phyloP scores from a whole-genome alignment of 805 yeast species.

The Schwanniomyces sp. region DNA sequence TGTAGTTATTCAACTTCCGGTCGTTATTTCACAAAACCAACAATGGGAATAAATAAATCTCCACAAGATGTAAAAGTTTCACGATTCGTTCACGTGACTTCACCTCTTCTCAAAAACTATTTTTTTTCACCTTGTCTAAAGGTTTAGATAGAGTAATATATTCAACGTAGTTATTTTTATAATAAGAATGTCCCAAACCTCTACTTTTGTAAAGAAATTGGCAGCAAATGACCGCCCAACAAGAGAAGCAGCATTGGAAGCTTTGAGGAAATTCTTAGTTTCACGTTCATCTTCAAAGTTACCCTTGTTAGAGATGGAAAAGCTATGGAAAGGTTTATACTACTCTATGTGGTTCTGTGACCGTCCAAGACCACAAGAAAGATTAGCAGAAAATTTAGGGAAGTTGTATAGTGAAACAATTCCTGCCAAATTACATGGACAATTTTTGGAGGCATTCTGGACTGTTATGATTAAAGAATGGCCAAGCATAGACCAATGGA shows the following conservation, averaged over 20 bases:
- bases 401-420: slow-evolving; percentile 47
- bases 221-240: slow-evolving; percentile 81
- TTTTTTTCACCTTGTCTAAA: not conserved
- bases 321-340: slow-evolving; percentile 95
- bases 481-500: slow-evolving; percentile 78
- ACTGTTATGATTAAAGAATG: slow-evolving; percentile 74
- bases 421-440: slow-evolving; percentile 41
- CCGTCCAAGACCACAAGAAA: slow-evolving; percentile 88
- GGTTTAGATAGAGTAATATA: not conserved
- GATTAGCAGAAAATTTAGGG: slow-evolving; percentile 74
- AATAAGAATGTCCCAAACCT: slow-evolving; percentile 22
- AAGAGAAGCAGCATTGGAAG: slow-evolving; percentile 70
- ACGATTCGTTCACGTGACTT: not conserved
- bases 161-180: not conserved
- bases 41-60: no score
- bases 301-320: slow-evolving; percentile 60
- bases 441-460: slow-evolving; percentile 80
- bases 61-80: no score
- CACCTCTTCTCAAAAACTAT: not conserved
- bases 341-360: slow-evolving; percentile 97
- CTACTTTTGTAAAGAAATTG: slow-evolving; percentile 71
- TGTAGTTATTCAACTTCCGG: no score
- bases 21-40: no score
- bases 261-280: slow-evolving; percentile 58
- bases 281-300: slow-evolving; percentile 41